A percentile compares a stretch with the other conserved stretches of the same genome.
Evolutionary conservation across 225 moss, liverwort and hornwort species (phyloP).

Genomic region (Sphagnum contortum): DNA sequence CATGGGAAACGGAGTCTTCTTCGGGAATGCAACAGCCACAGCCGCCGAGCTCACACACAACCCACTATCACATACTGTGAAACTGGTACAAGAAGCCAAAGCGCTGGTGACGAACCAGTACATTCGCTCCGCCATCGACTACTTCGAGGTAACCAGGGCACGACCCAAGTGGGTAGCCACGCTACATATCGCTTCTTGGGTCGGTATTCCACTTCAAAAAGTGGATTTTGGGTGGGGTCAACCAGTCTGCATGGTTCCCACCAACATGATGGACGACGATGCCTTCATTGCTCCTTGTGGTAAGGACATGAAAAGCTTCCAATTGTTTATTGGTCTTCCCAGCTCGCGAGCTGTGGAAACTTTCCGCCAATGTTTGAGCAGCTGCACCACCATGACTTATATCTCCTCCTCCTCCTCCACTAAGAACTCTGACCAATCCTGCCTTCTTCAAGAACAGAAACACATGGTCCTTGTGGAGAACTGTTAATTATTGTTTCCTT

Average conservation of each 20-base stretch:
- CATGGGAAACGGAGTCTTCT: slow-evolving; percentile 32
- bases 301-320: not conserved
- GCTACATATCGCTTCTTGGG: slow-evolving; percentile 35
- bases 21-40: slow-evolving; percentile 12
- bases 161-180: slow-evolving; percentile 18
- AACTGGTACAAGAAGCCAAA: slow-evolving; percentile 25
- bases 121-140: slow-evolving; percentile 30
- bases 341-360: no score
- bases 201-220: slow-evolving; percentile 32
- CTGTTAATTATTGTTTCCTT: no score
- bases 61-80: slow-evolving; percentile 25
- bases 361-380: no score
- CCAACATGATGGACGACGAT: slow-evolving; percentile 1
- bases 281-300: not conserved
- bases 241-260: slow-evolving; percentile 29
- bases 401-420: no score
- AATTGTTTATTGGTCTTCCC: slow-evolving; percentile 1
- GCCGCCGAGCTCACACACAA: slow-evolving; percentile 13
- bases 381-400: no score
- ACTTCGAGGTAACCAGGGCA: slow-evolving; percentile 34
- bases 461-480: no score
- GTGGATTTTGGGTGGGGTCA: slow-evolving; percentile 49
- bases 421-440: no score
- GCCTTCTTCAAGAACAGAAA: no score
- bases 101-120: slow-evolving; percentile 25